Percentiles rank a stretch among this genome's conserved stretches.
Evolutionary conservation across 2,329 filamentous ascomycete species (phyloP).

Genomic region (Alternaria triticimaculans): DNA sequence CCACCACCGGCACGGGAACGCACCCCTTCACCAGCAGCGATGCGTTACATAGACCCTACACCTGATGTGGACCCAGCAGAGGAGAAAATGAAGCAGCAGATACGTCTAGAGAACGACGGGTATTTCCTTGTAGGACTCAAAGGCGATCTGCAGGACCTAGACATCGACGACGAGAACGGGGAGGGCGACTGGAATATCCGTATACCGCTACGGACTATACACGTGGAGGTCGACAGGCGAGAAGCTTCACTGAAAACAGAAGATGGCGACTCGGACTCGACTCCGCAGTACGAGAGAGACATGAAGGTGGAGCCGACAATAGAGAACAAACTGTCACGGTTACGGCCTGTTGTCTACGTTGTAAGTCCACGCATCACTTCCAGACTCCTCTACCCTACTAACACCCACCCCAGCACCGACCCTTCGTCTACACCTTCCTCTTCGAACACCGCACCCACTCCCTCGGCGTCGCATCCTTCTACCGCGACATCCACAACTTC

Average conservation of each 20-base stretch:
- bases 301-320: slow-evolving; percentile 13
- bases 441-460: slow-evolving; percentile 69
- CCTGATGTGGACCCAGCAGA: slow-evolving; percentile 58
- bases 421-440: slow-evolving; percentile 79
- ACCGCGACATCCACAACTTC: slow-evolving; percentile 60
- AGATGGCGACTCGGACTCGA: slow-evolving; percentile 27
- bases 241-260: slow-evolving; percentile 13
- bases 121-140: slow-evolving; percentile 73
- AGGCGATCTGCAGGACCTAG: slow-evolving; percentile 65
- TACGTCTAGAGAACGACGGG: slow-evolving; percentile 54
- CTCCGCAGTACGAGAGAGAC: slow-evolving; percentile 28
- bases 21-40: slow-evolving; percentile 29
- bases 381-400: neutral
- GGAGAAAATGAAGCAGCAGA: slow-evolving; percentile 65
- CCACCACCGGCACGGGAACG: slow-evolving; percentile 5
- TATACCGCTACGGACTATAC: slow-evolving; percentile 69
- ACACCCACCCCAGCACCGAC: slow-evolving; percentile 56
- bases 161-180: slow-evolving; percentile 54
- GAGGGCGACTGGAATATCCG: slow-evolving; percentile 53
- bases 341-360: slow-evolving; percentile 76
- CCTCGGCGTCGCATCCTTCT: slow-evolving; percentile 53
- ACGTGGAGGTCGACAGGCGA: slow-evolving; percentile 66
- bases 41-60: slow-evolving; percentile 47
- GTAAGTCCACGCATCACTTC: slow-evolving; percentile 37
- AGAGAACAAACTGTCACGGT: slow-evolving; percentile 33